These are phyloP conservation scores for Candida odintsovae DNA, from an alignment of 805 yeast species.

Conservation along the genomic window DNA sequence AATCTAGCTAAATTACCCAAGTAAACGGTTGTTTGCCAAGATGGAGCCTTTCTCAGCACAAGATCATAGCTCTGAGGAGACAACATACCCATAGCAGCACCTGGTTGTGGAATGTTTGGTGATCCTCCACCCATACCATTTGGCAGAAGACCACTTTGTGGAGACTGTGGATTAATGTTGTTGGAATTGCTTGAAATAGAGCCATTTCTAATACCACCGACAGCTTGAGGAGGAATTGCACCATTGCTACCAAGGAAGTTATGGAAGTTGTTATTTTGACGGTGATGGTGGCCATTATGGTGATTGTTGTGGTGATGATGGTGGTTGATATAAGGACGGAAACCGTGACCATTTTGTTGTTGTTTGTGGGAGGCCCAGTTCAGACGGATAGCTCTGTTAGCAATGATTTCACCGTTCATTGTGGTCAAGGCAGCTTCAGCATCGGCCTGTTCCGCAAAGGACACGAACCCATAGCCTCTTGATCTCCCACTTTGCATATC, in stretches of 20 bases:
- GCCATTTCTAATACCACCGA: neutral
- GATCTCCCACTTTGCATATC: constrained; percentile 92
- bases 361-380: constrained; percentile 85
- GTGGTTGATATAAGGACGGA: constrained; percentile 6
- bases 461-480: constrained; percentile 87
- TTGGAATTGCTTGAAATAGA: constrained; percentile 2
- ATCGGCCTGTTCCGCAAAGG: constrained; percentile 58
- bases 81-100: constrained; percentile 13
- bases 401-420: constrained; percentile 69
- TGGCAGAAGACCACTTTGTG: neutral
- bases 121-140: neutral
- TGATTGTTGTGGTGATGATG: constrained; percentile 9
- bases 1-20: constrained; percentile 79
- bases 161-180: neutral
- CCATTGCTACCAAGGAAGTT: constrained; percentile 1
- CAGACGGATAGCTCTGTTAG: constrained; percentile 73
- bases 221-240: neutral
- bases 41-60: constrained; percentile 72
- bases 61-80: constrained; percentile 59
- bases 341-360: constrained; percentile 18
- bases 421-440: constrained; percentile 68
- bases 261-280: constrained; percentile 2
- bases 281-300: constrained; percentile 1
- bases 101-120: neutral
- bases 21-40: constrained; percentile 82